Evolutionary conservation across 2,329 filamentous ascomycete genomes (phyloP).

Genomic region (Diaporthe helianthi): DNA sequence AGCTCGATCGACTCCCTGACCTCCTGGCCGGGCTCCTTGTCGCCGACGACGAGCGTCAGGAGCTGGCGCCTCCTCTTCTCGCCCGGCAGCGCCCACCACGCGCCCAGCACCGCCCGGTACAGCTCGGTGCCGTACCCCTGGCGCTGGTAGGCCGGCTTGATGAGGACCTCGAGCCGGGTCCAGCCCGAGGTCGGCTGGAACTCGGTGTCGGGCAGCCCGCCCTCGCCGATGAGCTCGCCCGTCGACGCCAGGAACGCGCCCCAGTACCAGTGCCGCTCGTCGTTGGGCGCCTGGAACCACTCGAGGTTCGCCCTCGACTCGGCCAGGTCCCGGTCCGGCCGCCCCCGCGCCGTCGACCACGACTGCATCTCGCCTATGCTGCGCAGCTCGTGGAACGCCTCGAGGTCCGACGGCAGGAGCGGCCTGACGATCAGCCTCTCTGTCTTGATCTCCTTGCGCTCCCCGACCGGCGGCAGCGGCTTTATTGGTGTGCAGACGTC

Average conservation of each 20-base stretch:
- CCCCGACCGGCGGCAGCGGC: constrained; percentile 27
- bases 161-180: constrained; percentile 29
- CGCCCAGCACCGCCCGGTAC: constrained; percentile 26
- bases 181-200: constrained; percentile 29
- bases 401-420: constrained; percentile 31
- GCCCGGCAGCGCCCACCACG: constrained; percentile 33
- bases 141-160: constrained; percentile 21
- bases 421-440: constrained; percentile 33
- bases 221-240: constrained; percentile 42
- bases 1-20: constrained; percentile 30
- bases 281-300: constrained; percentile 25
- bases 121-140: constrained; percentile 34
- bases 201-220: constrained; percentile 36
- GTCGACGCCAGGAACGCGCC: constrained; percentile 39
- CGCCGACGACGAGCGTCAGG: constrained; percentile 2
- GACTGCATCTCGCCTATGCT: constrained; percentile 19
- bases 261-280: constrained; percentile 37
- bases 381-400: constrained; percentile 35
- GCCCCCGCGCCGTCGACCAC: constrained; percentile 30
- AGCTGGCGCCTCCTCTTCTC: constrained; percentile 32
- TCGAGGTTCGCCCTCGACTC: constrained; percentile 28
- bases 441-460: constrained; percentile 24
- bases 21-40: constrained; percentile 14
- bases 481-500: constrained; percentile 3
- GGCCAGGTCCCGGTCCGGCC: constrained; percentile 26